Evolutionary conservation across 2,329 filamentous ascomycete genomes (phyloP).

Genomic region (Decorospora gaudefroyi): DNA sequence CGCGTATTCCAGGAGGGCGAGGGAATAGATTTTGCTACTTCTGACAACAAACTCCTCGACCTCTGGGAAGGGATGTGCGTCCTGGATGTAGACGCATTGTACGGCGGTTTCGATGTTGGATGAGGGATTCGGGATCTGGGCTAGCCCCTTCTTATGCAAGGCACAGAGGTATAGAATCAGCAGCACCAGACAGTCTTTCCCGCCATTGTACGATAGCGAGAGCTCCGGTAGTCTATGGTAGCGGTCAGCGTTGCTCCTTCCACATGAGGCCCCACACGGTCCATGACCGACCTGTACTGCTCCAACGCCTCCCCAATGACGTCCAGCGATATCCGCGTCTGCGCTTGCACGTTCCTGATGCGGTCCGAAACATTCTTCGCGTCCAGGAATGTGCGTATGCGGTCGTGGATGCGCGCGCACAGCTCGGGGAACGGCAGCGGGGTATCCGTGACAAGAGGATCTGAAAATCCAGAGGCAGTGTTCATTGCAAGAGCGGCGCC

Average conservation of each 20-base stretch:
- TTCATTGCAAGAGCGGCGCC: conserved; percentile 46
- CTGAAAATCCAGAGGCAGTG: conserved; percentile 32
- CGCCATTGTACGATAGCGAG: conserved; percentile 93
- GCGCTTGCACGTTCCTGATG: conserved; percentile 69
- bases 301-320: conserved; percentile 76
- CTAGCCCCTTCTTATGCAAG: conserved; percentile 50
- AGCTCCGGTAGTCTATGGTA: conserved; percentile 70
- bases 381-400: conserved; percentile 68
- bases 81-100: conserved; percentile 87
- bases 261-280: conserved; percentile 4
- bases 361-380: conserved; percentile 61
- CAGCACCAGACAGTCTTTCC: conserved; percentile 95
- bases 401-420: conserved; percentile 59
- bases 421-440: conserved; percentile 55
- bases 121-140: conserved; percentile 25
- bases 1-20: conserved; percentile 74
- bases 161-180: conserved; percentile 81
- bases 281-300: conserved; percentile 69
- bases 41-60: conserved; percentile 81
- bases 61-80: conserved; percentile 79
- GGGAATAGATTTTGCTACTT: conserved; percentile 70
- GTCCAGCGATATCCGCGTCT: conserved; percentile 71
- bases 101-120: conserved; percentile 53
- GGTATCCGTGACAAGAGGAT: conserved; percentile 47
- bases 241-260: conserved; percentile 23